phyloP scores from a whole-genome alignment of 2,329 filamentous ascomycete species.

The Monilinia vaccinii-corymbosi region DNA sequence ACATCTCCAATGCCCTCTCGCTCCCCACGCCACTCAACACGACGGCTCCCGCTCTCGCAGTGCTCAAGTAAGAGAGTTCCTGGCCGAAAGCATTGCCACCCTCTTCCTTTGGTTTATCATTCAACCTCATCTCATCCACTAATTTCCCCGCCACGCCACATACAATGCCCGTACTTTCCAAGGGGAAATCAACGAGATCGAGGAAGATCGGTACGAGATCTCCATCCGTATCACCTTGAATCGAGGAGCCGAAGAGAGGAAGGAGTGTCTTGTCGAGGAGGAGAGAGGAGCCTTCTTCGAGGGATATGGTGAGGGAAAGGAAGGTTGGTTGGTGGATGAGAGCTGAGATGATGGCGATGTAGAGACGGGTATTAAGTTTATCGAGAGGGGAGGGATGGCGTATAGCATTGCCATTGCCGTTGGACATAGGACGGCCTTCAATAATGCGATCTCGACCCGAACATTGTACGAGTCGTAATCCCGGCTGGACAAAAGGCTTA shows the following conservation, averaged over 20 bases:
- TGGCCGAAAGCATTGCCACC: constrained; percentile 31
- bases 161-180: constrained; percentile 89
- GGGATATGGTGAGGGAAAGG: constrained; percentile 63
- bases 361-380: constrained; percentile 53
- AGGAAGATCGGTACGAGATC: constrained; percentile 79
- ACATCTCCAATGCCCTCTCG: constrained; percentile 60
- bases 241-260: constrained; percentile 56
- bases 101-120: constrained; percentile 3
- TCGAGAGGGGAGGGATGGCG: constrained; percentile 40
- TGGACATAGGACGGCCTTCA: constrained; percentile 29
- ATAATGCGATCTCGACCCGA: constrained; percentile 46
- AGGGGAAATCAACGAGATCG: constrained; percentile 68
- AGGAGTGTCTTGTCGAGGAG: constrained; percentile 63
- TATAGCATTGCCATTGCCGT: constrained; percentile 25
- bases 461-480: constrained; percentile 70
- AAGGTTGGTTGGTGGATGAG: constrained; percentile 56
- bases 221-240: constrained; percentile 67
- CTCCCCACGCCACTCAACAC: constrained; percentile 72
- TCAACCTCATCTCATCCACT: constrained; percentile 55
- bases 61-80: constrained; percentile 86
- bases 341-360: constrained; percentile 53
- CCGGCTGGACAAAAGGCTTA: constrained; percentile 58
- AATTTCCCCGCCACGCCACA: constrained; percentile 83
- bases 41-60: constrained; percentile 79
- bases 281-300: constrained; percentile 64